A percentile compares a stretch with the other conserved stretches of the same genome.
Conservation (phyloP, 1,139 yeast species). For the Pichia sp. region DNA sequence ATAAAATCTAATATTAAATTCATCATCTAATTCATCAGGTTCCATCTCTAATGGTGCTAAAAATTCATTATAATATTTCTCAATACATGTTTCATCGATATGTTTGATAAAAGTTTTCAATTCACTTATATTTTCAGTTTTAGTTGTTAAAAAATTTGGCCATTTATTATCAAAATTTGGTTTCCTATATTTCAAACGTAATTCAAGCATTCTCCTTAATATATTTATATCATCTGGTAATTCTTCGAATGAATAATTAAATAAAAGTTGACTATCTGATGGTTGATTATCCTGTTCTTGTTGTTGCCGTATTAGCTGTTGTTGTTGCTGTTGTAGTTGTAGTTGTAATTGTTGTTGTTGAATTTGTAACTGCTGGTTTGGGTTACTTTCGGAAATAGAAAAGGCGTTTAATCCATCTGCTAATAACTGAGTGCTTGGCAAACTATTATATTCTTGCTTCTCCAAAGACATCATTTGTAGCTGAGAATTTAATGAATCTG, state of each 20-base stretch:
- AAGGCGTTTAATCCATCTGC: not conserved
- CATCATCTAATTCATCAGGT: slow-evolving; percentile 5
- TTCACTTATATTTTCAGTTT: slow-evolving; percentile 7
- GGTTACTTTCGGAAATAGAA: not conserved
- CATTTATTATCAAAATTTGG: slow-evolving; percentile 14
- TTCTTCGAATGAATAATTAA: not conserved
- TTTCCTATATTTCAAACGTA: slow-evolving; percentile 12
- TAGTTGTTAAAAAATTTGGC: slow-evolving; percentile 9
- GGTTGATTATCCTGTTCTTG: not conserved
- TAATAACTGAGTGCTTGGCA: not conserved
- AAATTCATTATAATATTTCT: slow-evolving; percentile 3
- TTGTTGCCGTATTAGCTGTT: not conserved
- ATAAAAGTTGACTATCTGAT: not conserved
- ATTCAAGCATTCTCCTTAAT: slow-evolving; percentile 8
- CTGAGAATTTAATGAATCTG: not conserved
- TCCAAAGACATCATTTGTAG: not conserved
- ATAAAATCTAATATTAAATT: slow-evolving; percentile 9
- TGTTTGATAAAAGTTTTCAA: slow-evolving; percentile 9
- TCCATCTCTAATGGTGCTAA: slow-evolving; percentile 8
- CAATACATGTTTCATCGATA: slow-evolving; percentile 7
- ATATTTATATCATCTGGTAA: slow-evolving; percentile 8
- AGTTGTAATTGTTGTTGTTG: not conserved
- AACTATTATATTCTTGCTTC: not conserved
- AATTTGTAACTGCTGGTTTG: not conserved
- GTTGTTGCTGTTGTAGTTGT: not conserved